These are phyloP conservation scores for Medicago truncatula DNA, from an alignment of 306 rosid species.

Conservation along the genomic window MtrunA17r5.0-ANR NC_053049.1:8195001-8195500, in stretches of 20 bases:
- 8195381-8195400: conserved; percentile 53
- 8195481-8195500: conserved; percentile 49
- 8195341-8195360: conserved; percentile 60
- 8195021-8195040: conserved; percentile 9
- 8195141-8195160: conserved; percentile 73
- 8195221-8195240: conserved; percentile 62
- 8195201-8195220: conserved; percentile 77
- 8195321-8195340: conserved; percentile 4
- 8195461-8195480: conserved; percentile 49
- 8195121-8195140: conserved; percentile 59
- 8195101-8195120: conserved; percentile 47
- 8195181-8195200: conserved; percentile 75
- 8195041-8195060: conserved; percentile 19
- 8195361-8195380: conserved; percentile 60
- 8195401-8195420: conserved; percentile 57
- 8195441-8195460: conserved; percentile 55
- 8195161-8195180: conserved; percentile 65
- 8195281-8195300: background rate
- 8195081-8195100: conserved; percentile 15
- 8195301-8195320: conserved; percentile 29
- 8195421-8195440: conserved; percentile 52
- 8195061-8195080: conserved; percentile 7
- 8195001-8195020: conserved; percentile 18
- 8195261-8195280: background rate
- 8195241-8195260: conserved; percentile 50